Percentiles rank a stretch among this genome's conserved stretches.
Conservation (phyloP, 805 yeast genomes). For the Ogataea trehalophila region DNA sequence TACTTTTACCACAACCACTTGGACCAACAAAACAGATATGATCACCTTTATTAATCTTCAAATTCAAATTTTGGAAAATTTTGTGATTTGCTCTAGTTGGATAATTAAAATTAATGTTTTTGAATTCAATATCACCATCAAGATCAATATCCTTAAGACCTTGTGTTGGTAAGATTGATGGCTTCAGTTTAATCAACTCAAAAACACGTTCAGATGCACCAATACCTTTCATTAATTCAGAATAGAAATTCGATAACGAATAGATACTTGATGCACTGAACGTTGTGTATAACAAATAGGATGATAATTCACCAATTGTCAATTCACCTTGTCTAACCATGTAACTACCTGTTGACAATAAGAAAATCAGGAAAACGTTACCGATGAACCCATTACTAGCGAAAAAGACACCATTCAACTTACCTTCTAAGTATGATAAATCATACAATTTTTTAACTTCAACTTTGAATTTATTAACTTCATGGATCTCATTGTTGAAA, state of each 20-base stretch:
- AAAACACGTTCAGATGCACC: conserved; percentile 93
- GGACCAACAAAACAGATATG: conserved; percentile 94
- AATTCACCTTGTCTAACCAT: conserved; percentile 75
- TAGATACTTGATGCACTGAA: conserved; percentile 91
- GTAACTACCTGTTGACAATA: conserved; percentile 74
- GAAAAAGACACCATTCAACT: conserved; percentile 67
- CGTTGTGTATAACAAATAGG: conserved; percentile 93
- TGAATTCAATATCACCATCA: conserved; percentile 56
- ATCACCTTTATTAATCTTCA: conserved; percentile 70
- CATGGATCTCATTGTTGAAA: conserved; percentile 79
- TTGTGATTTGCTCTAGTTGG: conserved; percentile 76
- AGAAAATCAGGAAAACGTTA: conserved; percentile 69
- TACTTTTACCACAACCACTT: conserved; percentile 95
- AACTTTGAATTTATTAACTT: conserved; percentile 67
- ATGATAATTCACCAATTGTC: conserved; percentile 83
- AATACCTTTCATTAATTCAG: conserved; percentile 94
- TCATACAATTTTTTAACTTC: conserved; percentile 62
- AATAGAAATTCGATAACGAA: conserved; percentile 85
- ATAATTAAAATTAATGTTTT: conserved; percentile 64
- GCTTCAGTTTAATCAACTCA: conserved; percentile 76
- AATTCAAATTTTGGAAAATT: conserved; percentile 57
- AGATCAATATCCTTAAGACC: conserved; percentile 46
- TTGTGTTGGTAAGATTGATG: conserved; percentile 59
- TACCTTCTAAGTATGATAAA: conserved; percentile 77
- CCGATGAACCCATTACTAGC: conserved; percentile 84